phyloP scores from a whole-genome alignment of 2,329 filamentous ascomycete genomes.

The Phialocephala sp. region DNA sequence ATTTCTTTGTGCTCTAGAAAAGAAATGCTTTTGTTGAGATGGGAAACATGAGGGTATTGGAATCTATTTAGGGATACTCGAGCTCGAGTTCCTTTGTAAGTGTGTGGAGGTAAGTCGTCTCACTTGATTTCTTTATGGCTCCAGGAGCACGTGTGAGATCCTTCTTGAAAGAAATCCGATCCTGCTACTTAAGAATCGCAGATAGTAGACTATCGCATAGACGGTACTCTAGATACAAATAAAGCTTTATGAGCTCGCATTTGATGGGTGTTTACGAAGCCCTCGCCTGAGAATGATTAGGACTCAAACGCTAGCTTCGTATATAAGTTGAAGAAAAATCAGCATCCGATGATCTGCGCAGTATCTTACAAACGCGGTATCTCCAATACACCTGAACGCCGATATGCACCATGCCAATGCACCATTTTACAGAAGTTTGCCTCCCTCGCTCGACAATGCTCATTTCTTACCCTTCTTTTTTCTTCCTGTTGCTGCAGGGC shows the following conservation, averaged over 20 bases:
- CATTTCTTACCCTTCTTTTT: conserved; percentile 72
- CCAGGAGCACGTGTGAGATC: not conserved
- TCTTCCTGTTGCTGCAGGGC: conserved; percentile 45
- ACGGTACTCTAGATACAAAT: not conserved
- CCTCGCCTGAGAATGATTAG: not conserved
- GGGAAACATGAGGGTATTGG: not conserved
- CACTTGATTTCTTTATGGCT: not conserved
- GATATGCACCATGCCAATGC: conserved; percentile 18
- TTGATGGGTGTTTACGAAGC: not conserved
- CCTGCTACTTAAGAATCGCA: not conserved
- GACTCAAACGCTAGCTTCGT: not conserved
- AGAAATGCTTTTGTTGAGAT: not conserved
- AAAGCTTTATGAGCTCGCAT: not conserved
- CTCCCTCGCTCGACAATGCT: conserved; percentile 20
- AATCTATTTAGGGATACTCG: conserved; percentile 13
- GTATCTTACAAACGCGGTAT: conserved; percentile 21
- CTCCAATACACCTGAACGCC: conserved; percentile 20
- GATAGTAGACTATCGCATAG: not conserved
- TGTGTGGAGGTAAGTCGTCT: not conserved
- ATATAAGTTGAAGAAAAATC: not conserved
- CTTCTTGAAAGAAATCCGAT: not conserved
- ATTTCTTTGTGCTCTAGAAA: conserved; percentile 15
- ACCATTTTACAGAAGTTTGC: conserved; percentile 17
- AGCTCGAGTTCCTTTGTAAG: conserved; percentile 1
- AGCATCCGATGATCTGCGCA: not conserved